Evolutionary conservation across 2,329 filamentous ascomycete genomes (phyloP).

Genomic region (Graphiopsis chlorocephala): DNA sequence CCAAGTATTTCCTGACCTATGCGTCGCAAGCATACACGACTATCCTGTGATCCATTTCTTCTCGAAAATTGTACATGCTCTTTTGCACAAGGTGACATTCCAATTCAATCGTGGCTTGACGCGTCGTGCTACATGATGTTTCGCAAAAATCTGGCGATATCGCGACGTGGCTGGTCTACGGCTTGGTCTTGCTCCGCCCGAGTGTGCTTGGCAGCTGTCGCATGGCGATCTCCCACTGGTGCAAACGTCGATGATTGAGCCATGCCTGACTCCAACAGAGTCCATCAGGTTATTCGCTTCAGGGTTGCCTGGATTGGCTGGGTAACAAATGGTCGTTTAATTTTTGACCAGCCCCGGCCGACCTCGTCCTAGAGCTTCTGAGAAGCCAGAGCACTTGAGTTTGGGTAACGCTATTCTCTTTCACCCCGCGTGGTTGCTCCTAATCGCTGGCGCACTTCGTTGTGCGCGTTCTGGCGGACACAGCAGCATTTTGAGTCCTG

Average conservation of each 20-base stretch:
- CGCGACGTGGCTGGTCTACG: not conserved
- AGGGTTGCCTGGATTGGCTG: too few species aligned
- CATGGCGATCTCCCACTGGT: not conserved
- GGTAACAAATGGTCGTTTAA: not conserved
- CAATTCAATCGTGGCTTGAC: too few species aligned
- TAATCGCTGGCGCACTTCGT: not conserved
- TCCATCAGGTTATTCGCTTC: not conserved
- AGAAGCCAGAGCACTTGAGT: too few species aligned
- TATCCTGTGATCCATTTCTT: not conserved
- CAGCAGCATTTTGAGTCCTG: not conserved
- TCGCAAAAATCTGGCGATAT: not conserved
- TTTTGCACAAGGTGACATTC: too few species aligned
- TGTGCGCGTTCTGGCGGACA: not conserved
- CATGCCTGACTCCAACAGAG: not conserved
- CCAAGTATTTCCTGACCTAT: too few species aligned
- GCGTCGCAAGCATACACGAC: too few species aligned
- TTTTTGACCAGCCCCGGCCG: not conserved
- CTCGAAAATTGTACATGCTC: not conserved
- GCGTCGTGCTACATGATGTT: not conserved
- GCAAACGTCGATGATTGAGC: not conserved
- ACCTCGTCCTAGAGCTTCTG: too few species aligned
- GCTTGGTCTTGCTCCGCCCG: not conserved
- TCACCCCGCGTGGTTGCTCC: not conserved
- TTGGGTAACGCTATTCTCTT: not conserved
- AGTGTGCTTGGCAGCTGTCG: not conserved